Conservation (phyloP, 768 basidiomycete species). For the Mycena olivaceomarginata region DNA sequence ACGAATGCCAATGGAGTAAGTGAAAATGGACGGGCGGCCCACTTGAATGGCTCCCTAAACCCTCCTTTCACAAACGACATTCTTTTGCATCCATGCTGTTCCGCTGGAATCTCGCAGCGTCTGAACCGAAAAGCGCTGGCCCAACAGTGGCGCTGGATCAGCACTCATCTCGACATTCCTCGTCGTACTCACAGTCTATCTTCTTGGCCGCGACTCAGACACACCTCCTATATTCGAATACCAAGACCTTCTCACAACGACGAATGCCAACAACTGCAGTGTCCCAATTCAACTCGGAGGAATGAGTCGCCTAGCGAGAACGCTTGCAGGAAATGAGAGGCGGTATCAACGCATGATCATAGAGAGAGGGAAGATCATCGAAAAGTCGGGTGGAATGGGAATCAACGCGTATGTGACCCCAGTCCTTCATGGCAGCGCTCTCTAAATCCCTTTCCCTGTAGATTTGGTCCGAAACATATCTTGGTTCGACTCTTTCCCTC, state of each 20-base stretch:
- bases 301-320: not conserved
- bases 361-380: not conserved
- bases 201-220: not conserved
- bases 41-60: not conserved
- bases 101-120: not conserved
- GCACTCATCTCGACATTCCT: not conserved
- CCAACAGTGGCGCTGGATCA: not conserved
- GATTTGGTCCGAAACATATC: not conserved
- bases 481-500: not conserved
- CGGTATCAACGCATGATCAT: not conserved
- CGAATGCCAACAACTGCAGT: not conserved
- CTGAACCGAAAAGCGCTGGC: not conserved
- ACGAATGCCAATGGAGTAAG: not conserved
- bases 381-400: not conserved
- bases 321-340: slow-evolving; percentile 1
- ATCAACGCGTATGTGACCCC: not conserved
- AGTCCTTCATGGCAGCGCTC: not conserved
- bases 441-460: not conserved
- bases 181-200: not conserved
- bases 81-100: not conserved
- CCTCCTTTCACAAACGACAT: not conserved
- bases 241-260: not conserved
- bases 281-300: not conserved
- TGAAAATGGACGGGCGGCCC: too few relatives aligned
- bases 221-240: not conserved